Evolutionary conservation across 1,139 yeast genomes (phyloP).

Genomic region (Geotrichum citri-aurantii): DNA sequence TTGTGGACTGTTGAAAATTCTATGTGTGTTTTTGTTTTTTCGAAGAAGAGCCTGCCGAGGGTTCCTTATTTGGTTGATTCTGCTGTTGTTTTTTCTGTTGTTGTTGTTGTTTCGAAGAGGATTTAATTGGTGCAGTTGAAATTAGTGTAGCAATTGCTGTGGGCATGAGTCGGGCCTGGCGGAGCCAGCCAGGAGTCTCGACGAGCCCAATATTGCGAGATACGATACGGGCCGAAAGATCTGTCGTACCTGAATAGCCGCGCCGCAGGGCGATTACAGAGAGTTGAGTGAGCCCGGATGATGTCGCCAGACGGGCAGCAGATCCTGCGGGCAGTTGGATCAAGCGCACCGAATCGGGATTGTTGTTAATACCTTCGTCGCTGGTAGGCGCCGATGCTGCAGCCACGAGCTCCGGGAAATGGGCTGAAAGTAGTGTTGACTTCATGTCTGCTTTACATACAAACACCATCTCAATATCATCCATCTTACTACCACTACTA

Average conservation of each 20-base stretch:
- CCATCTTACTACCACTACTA: not conserved
- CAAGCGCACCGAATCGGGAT: not conserved
- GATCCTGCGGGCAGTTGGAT: slow-evolving; percentile 14
- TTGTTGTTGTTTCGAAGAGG: not conserved
- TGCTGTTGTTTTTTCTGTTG: not conserved
- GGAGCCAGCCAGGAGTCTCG: slow-evolving; percentile 14
- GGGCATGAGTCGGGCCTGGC: slow-evolving; percentile 9
- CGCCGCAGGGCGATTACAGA: slow-evolving; percentile 10
- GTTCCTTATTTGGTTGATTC: not conserved
- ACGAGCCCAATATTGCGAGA: not conserved
- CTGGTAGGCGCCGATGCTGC: not conserved
- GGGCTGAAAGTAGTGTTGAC: slow-evolving; percentile 11
- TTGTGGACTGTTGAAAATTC: not conserved
- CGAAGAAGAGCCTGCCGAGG: not conserved
- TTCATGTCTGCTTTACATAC: slow-evolving; percentile 16
- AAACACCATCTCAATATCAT: slow-evolving; percentile 7
- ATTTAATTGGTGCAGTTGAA: slow-evolving; percentile 13
- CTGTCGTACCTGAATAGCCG: not conserved
- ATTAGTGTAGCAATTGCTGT: slow-evolving; percentile 9
- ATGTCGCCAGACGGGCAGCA: not conserved
- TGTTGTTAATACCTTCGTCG: not conserved
- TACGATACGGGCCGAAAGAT: slow-evolving; percentile 4
- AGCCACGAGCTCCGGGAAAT: slow-evolving; percentile 13
- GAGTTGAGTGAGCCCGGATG: slow-evolving; percentile 7
- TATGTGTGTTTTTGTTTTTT: not conserved